Evolutionary conservation across 352 stramenopile genomes (phyloP), one percentile per base, ranked within the genome.

Genomic region (Globisporangium recalcitrans): DNA sequence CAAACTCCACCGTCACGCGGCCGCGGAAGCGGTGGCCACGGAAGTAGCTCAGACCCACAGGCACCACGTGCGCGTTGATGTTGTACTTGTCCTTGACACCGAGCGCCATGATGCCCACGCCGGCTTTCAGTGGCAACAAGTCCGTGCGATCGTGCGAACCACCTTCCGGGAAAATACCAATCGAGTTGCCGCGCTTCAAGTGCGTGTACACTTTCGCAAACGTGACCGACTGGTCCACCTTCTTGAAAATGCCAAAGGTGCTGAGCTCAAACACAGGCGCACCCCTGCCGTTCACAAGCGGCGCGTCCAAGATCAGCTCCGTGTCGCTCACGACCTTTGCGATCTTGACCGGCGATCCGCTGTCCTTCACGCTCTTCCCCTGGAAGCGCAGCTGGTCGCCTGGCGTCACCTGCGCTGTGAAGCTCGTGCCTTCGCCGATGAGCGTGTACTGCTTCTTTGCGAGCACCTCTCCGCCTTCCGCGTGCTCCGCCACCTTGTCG

Each of bases 11-110:
- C 4, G 97, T 96, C 59, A 96, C 96, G 63, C 97, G 93, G 8
- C 95, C 95, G 55, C 97, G 85, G 81, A 99, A 99, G 54, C 92
- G 81, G 68, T 99, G 96, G 32, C 94, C 94, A 36, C 88, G 84
- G 73, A 99, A 99, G 73, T 99, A 99, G 70, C 98, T 99, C 36
- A 99, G 77, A 8, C 97, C 97, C 44, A 99, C 96, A 5, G 97
- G 96, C 31, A 99, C 93, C 19, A 99, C 97, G 0, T 95, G 94
- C 34, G 97, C 88, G 27, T 93, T 97, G 29, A 99, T 88, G 38
- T 96, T 97, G 76, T 98, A 96, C 75, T 98, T 95, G 74, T 98
- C 96, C 57, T 98, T 90, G 44, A 94, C 93, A 24, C 90, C 94
- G 40, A 99, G 94, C 13, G 97, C 97, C 89, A 99, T 99, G 40